These are phyloP conservation scores for Silene noctiflora DNA, from an alignment of 179 eudicot species.

Conservation along the genomic window DNA sequence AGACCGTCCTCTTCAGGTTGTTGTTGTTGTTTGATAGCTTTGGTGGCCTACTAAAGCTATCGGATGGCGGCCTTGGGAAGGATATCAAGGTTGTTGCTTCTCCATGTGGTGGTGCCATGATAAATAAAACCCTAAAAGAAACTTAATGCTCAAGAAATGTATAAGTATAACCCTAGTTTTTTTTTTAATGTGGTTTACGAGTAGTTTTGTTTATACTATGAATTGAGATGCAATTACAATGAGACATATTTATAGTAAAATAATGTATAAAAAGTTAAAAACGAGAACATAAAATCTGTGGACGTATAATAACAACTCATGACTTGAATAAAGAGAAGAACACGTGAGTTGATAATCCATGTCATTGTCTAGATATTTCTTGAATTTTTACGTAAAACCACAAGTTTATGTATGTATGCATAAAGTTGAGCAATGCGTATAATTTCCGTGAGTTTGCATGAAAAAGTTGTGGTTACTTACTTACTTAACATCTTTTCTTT, in stretches of 20 bases:
- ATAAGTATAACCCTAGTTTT: not conserved
- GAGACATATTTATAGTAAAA: constrained; percentile 12
- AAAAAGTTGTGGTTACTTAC: constrained; percentile 10
- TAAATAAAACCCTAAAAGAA: not conserved
- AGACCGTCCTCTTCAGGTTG: constrained; percentile 43
- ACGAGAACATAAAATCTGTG: constrained; percentile 16
- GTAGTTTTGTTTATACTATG: not conserved
- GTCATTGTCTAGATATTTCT: constrained; percentile 26
- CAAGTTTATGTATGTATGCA: not conserved
- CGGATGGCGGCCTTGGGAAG: constrained; percentile 12
- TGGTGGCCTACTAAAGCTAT: constrained; percentile 22
- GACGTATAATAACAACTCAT: constrained; percentile 5
- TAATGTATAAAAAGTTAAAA: not conserved
- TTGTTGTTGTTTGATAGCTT: constrained; percentile 23
- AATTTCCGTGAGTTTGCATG: constrained; percentile 12
- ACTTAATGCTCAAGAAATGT: not conserved
- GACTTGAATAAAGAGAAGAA: constrained; percentile 8
- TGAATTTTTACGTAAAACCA: constrained; percentile 20
- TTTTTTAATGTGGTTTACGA: not conserved
- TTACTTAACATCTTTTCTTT: not conserved
- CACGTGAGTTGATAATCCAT: constrained; percentile 15
- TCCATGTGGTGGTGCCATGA: constrained; percentile 45
- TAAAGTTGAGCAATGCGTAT: constrained; percentile 9
- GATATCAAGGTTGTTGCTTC: constrained; percentile 22
- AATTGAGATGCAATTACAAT: not conserved